Evolutionary conservation across 2,329 filamentous ascomycete species (phyloP).

Genomic region (Tolypocladium inflatum): DNA sequence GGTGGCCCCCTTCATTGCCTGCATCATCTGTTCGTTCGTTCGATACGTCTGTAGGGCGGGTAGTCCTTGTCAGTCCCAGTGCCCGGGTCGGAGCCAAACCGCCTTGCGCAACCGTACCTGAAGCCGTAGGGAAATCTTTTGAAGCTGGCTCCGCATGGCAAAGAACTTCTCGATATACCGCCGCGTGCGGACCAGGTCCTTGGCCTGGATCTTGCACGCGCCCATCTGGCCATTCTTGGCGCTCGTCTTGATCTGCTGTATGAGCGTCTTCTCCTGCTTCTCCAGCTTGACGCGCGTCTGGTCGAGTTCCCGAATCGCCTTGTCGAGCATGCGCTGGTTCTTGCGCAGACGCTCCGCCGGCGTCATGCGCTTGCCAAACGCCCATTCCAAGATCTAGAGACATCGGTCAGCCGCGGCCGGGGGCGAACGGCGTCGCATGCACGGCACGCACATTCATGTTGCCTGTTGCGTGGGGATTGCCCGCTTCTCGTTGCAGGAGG

Average conservation of each 20-base stretch:
- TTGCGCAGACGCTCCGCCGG: slow-evolving; percentile 83
- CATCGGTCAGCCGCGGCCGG: slow-evolving; percentile 9
- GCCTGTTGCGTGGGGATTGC: slow-evolving; percentile 1
- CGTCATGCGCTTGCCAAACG: slow-evolving; percentile 98
- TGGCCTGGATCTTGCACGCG: slow-evolving; percentile 97
- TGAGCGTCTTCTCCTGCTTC: slow-evolving; percentile 96
- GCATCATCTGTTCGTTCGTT: slow-evolving; percentile 99
- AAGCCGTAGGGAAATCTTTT: slow-evolving; percentile 89
- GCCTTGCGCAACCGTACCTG: slow-evolving; percentile 50
- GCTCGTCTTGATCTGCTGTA: slow-evolving; percentile 94
- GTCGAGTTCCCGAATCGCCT: slow-evolving; percentile 93
- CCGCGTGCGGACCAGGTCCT: slow-evolving; percentile 88
- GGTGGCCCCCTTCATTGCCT: slow-evolving; percentile 97
- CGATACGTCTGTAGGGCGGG: slow-evolving; percentile 64
- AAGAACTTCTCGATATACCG: slow-evolving; percentile 98
- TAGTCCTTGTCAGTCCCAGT: slow-evolving; percentile 6
- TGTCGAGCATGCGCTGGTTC: slow-evolving; percentile 94
- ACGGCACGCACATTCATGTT: slow-evolving; percentile 46
- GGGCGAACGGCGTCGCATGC: slow-evolving; percentile 3
- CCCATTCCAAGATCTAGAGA: slow-evolving; percentile 87
- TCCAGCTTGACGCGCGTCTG: slow-evolving; percentile 92
- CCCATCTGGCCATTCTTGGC: slow-evolving; percentile 98
- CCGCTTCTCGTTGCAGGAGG: neutral
- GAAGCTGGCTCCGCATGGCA: slow-evolving; percentile 91
- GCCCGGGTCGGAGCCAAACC: too few relatives aligned